phyloP scores from a whole-genome alignment of 345 rosid genomes.

The Litchi chinensis region DNA sequence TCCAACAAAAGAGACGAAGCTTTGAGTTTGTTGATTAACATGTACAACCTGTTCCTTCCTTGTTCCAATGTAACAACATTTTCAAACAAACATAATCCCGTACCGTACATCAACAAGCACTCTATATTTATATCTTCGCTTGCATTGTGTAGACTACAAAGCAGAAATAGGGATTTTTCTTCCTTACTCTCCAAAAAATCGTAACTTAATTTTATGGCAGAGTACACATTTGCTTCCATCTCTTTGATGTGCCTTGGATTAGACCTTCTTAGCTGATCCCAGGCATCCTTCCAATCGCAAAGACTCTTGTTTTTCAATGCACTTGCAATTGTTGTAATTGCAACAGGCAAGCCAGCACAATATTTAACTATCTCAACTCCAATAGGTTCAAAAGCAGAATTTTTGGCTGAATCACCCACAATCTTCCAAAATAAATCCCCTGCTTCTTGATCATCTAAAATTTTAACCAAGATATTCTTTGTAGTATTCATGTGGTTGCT shows the following conservation, averaged over 20 bases:
- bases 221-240: background rate
- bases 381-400: background rate
- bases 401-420: background rate
- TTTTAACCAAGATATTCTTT: background rate
- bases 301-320: background rate
- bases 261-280: background rate
- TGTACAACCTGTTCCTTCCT: background rate
- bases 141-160: background rate
- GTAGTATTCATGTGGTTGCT: background rate
- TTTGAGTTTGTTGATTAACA: constrained; percentile 20
- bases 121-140: background rate
- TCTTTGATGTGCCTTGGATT: background rate
- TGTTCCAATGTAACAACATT: constrained; percentile 4
- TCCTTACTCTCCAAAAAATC: background rate
- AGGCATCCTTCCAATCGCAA: constrained; percentile 6
- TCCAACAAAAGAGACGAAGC: constrained; percentile 24
- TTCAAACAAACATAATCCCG: constrained; percentile 26
- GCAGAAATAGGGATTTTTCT: background rate
- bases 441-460: constrained; percentile 6
- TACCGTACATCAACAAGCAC: constrained; percentile 7
- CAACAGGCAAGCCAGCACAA: constrained; percentile 29
- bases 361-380: background rate
- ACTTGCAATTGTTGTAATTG: constrained; percentile 13
- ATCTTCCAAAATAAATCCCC: background rate
- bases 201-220: background rate